Evolutionary conservation across 208 protist genomes (phyloP).

Genomic region (Trypanosoma lewisi): DNA sequence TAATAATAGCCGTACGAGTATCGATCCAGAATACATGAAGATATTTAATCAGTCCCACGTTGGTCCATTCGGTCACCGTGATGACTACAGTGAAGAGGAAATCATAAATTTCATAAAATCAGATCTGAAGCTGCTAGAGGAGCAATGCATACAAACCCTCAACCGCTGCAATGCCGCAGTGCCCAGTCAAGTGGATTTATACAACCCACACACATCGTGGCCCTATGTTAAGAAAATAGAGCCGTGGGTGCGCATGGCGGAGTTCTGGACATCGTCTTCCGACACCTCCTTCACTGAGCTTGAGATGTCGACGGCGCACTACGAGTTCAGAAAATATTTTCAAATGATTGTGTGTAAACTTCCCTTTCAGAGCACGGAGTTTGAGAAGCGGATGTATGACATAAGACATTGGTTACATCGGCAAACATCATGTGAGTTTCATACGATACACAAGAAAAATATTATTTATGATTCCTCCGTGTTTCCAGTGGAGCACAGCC

Average conservation of each 20-base stretch:
- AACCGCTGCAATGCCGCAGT: constrained; percentile 84
- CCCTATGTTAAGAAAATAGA: constrained; percentile 82
- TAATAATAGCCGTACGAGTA: no score
- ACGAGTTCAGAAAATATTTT: constrained; percentile 90
- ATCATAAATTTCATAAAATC: constrained; percentile 78
- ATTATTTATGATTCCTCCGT: constrained; percentile 77
- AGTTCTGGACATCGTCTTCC: constrained; percentile 88
- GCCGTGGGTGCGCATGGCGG: constrained; percentile 84
- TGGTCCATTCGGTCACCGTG: constrained; percentile 61
- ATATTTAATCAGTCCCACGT: constrained; percentile 53
- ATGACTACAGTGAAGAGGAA: constrained; percentile 75
- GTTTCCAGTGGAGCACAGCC: constrained; percentile 84
- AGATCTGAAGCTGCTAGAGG: constrained; percentile 66
- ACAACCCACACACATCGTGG: constrained; percentile 82
- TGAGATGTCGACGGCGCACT: constrained; percentile 89
- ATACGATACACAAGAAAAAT: constrained; percentile 80
- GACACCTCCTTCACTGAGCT: constrained; percentile 84
- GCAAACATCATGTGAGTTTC: constrained; percentile 84
- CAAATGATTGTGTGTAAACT: constrained; percentile 83
- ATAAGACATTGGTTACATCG: constrained; percentile 89
- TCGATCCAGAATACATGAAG: constrained; percentile 66
- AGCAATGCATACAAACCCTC: constrained; percentile 77
- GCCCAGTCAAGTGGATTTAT: constrained; percentile 72
- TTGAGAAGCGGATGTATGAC: constrained; percentile 88
- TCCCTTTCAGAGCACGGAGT: constrained; percentile 87